A percentile compares a stretch with the other conserved stretches of the same genome.
Conservation (phyloP, 2,329 filamentous ascomycete genomes). For the Pestalotiopsis fici region DNA sequence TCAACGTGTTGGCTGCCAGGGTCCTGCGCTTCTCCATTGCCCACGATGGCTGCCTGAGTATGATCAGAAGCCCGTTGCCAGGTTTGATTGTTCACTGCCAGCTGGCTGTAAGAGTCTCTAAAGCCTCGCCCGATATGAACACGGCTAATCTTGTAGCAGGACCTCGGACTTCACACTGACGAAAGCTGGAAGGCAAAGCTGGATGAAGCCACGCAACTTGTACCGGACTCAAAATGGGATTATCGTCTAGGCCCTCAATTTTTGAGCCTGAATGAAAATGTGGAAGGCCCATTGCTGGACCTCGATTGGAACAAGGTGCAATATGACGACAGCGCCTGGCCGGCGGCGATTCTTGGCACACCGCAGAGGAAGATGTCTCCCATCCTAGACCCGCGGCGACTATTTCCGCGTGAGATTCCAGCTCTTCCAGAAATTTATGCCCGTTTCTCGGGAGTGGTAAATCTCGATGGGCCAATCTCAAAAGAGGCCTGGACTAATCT, state of each 20-base stretch:
- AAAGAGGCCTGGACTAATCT: conserved; percentile 16
- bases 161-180: conserved; percentile 21
- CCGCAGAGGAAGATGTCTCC: conserved; percentile 16
- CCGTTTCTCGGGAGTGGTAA: conserved; percentile 10
- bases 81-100: conserved; percentile 28
- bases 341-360: conserved; percentile 3
- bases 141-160: conserved; percentile 5
- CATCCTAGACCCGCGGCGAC: conserved; percentile 13
- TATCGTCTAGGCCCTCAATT: conserved; percentile 23
- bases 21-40: conserved; percentile 26
- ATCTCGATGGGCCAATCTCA: not conserved
- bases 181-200: conserved; percentile 11
- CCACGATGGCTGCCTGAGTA: conserved; percentile 28
- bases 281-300: conserved; percentile 12
- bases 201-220: conserved; percentile 20
- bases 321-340: conserved; percentile 16
- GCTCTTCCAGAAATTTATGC: conserved; percentile 5
- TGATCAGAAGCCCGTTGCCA: conserved; percentile 26
- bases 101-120: conserved; percentile 11
- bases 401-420: conserved; percentile 14
- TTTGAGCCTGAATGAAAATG: conserved; percentile 22
- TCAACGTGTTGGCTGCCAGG: conserved; percentile 14
- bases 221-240: conserved; percentile 25
- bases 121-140: not conserved
- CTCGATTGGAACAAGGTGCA: conserved; percentile 15